Base-by-base conservation (phyloP, 2,329 filamentous ascomycete species). In the Xylariaceae sp. region DNA sequence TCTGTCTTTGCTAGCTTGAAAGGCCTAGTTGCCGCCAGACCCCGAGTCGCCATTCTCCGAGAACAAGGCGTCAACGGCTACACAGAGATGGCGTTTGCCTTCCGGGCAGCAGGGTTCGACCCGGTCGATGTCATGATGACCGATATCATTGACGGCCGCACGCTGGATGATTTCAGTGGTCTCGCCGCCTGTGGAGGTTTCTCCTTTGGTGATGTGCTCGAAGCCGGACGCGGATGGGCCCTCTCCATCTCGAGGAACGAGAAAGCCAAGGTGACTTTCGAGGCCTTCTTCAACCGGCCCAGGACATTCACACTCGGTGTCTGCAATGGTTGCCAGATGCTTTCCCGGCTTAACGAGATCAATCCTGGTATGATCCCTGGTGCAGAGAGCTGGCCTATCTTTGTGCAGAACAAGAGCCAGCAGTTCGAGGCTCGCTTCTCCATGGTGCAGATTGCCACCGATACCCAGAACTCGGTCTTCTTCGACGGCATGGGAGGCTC, bases 301-400 rank as follows among this genome's bases (percentile, higher is more conserved):
- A 88, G 96, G 59, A 97, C 92, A 0, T 97, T 98, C 63, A 74
- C 88, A 0, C 74, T 98, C 1, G 92, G 92, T 53, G 88, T 97
- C 23, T 97, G 92, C 74, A 98, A 98, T 61, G 92, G 92, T 35
- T 97, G 92, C 60, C 92, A 98, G 64, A 94, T 97, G 78, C 70
- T 97, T 28, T 85, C 84, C 5, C 80, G 88, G 35, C 69, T 94
- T 64, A 87, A 87, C 57, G 79, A 83, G 43, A 70, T 95, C 37
- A 94, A 96, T 47, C 89, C 88, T 1, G 89, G 88, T n/a, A 79
- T 88, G 0, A 69, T 76, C 49, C 67, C 76, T 54, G 96, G 89
- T 5, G 88, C 89, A 88, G 3, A 84, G 76, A 16, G 96, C 96
- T 63, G 50, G 50, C 50, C 48, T 2, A 39, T 40, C 14, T 47